Conservation (phyloP, 768 basidiomycete species). For the Pleurotus tuoliensis region DNA sequence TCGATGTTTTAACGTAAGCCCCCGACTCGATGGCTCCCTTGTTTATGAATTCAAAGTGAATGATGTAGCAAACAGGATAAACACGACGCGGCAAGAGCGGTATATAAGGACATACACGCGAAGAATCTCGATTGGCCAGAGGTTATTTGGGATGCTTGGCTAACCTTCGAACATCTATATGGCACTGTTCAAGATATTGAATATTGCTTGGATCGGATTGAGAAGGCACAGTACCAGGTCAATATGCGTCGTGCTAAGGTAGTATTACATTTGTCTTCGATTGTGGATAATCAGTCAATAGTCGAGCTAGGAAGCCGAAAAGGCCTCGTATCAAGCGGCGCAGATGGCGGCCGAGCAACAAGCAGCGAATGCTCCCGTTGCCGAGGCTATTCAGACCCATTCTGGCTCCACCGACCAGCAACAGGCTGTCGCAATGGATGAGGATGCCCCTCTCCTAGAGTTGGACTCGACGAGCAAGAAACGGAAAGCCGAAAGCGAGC, state of each 20-base stretch:
- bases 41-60: conserved; percentile 6
- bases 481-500: conserved; percentile 58
- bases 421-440: conserved; percentile 24
- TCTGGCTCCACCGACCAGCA: conserved; percentile 28
- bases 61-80: conserved; percentile 44
- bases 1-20: conserved; percentile 69
- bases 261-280: neutral
- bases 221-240: conserved; percentile 61
- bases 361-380: conserved; percentile 27
- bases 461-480: conserved; percentile 47
- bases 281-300: neutral
- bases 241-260: conserved; percentile 65
- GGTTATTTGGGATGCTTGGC: conserved; percentile 88
- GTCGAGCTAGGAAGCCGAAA: conserved; percentile 53
- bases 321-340: conserved; percentile 46
- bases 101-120: conserved; percentile 61
- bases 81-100: conserved; percentile 57
- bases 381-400: conserved; percentile 27
- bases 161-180: conserved; percentile 81
- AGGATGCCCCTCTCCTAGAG: conserved; percentile 18
- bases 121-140: conserved; percentile 94
- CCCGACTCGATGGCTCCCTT: neutral
- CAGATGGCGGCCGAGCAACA: conserved; percentile 42
- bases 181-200: conserved; percentile 71
- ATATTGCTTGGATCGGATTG: conserved; percentile 55